Conservation (phyloP, 371 early-diverging fungal species). For the Smittium culicis region DNA sequence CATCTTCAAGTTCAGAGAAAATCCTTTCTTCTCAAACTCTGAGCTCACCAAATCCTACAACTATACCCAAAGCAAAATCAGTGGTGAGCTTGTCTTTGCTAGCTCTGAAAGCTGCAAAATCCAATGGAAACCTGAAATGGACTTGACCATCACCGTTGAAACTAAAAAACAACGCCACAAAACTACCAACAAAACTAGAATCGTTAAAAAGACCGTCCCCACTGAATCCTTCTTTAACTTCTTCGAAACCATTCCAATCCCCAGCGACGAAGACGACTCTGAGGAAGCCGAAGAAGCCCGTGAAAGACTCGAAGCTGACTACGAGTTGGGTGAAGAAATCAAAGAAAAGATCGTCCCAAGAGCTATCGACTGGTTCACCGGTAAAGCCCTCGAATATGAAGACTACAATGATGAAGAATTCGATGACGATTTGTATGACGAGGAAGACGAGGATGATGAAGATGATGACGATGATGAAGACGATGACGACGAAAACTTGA, state of each 20-base stretch:
- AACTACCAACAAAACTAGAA: slow-evolving; percentile 91
- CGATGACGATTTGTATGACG: slow-evolving; percentile 46
- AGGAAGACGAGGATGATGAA: slow-evolving; percentile 49
- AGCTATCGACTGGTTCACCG: slow-evolving; percentile 96
- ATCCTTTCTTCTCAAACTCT: slow-evolving; percentile 76
- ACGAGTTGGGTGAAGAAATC: slow-evolving; percentile 88
- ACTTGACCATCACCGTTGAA: slow-evolving; percentile 78
- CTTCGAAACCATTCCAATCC: slow-evolving; percentile 73
- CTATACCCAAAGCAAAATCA: slow-evolving; percentile 47
- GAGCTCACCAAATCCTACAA: slow-evolving; percentile 81
- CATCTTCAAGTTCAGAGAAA: slow-evolving; percentile 76
- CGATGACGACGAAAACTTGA: slow-evolving; percentile 33
- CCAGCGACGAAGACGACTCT: slow-evolving; percentile 47
- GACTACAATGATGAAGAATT: slow-evolving; percentile 47
- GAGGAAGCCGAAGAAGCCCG: slow-evolving; percentile 68
- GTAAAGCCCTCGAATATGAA: slow-evolving; percentile 75
- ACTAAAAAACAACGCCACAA: slow-evolving; percentile 96
- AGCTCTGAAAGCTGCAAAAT: slow-evolving; percentile 78
- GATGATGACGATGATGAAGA: slow-evolving; percentile 42
- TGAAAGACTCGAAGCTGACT: slow-evolving; percentile 75
- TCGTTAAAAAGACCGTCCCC: slow-evolving; percentile 88
- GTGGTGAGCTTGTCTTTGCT: slow-evolving; percentile 68
- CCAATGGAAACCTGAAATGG: slow-evolving; percentile 90
- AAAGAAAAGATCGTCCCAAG: slow-evolving; percentile 89
- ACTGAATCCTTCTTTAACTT: slow-evolving; percentile 89